Base-by-base conservation (phyloP, 257 asterid genomes). In the Haberlea rhodopensis region DNA sequence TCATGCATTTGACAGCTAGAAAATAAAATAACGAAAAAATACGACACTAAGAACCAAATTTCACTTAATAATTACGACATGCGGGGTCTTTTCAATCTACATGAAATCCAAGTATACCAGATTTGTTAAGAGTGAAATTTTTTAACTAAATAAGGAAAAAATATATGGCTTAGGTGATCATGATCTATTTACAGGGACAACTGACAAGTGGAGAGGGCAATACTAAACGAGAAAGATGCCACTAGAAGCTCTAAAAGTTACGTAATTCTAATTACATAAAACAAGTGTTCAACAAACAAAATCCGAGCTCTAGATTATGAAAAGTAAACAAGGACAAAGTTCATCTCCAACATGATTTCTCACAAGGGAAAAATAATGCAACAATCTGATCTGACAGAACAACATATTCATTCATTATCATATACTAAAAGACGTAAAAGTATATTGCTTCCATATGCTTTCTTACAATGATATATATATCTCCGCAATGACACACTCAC, bases 401-500 rank as follows among this genome's bases (percentile, higher is more conserved):
- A 9, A 48, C 15, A 15, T 20, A 22, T 29, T 52, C 28, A 23
- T 5, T 19, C 15, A 4, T 13, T 31, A 7, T 40, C 9, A 48
- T 18, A 31, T 22, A 8, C 56, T 13, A 29, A 23, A 22, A 52
- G 60, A 19, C 23, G 53, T 34, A 27, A n/a, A 2, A 43, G 31
- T 51, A 49, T 27, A 67, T 65, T 53, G 29, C 52, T 69, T 66
- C 23, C 55, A 65, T 65, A 29, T 2, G 11, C 59, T 54, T 22
- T 53, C 59, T 46, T 55, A 26, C 55, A 63, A 18, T 53, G 34
- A 31, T 27, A 45, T 16, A 25, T 22, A 54, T 29, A 53, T 37
- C 9, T 32, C 19, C 19, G 23, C n/a, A 40, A 40, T 52, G 31
- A 26, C 53, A 19, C 56, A n/a, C n/a, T 21, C 53, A 19, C 45